Conservation (phyloP, 2,329 filamentous ascomycete genomes). For the Sclerotinia sclerotiorum region DNA sequence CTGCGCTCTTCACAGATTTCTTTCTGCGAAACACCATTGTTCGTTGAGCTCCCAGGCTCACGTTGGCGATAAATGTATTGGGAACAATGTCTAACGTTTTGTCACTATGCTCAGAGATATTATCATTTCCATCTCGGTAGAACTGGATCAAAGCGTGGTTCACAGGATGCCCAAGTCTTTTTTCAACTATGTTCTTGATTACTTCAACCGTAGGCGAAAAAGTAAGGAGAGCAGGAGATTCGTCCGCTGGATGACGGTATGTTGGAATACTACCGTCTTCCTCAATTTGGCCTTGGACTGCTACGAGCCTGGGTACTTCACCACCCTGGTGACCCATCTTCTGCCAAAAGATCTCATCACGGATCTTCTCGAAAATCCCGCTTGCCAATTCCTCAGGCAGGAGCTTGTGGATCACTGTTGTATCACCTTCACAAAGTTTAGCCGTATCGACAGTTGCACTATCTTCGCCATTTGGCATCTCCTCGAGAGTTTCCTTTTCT, state of each 20-base stretch:
- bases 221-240: slow-evolving; percentile 71
- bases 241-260: slow-evolving; percentile 93
- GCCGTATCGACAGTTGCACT: neutral
- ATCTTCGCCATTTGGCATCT: neutral
- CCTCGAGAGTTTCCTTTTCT: neutral
- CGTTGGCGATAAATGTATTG: slow-evolving; percentile 83
- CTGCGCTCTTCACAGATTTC: slow-evolving; percentile 51
- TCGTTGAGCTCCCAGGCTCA: slow-evolving; percentile 87
- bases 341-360: slow-evolving; percentile 79
- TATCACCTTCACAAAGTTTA: slow-evolving; percentile 74
- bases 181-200: slow-evolving; percentile 69
- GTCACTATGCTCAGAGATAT: slow-evolving; percentile 95
- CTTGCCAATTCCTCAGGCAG: slow-evolving; percentile 58
- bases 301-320: slow-evolving; percentile 86
- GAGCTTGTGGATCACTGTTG: slow-evolving; percentile 68
- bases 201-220: slow-evolving; percentile 73
- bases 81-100: slow-evolving; percentile 90
- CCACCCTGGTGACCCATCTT: slow-evolving; percentile 91
- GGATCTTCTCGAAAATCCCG: slow-evolving; percentile 67
- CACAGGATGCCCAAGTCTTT: slow-evolving; percentile 71
- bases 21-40: slow-evolving; percentile 90
- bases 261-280: slow-evolving; percentile 75
- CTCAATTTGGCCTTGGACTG: slow-evolving; percentile 75
- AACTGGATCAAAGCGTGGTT: slow-evolving; percentile 94
- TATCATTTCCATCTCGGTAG: slow-evolving; percentile 85